Conservation (phyloP, 2,329 filamentous ascomycete species). For the Purpureocillium takamizusanense region DNA sequence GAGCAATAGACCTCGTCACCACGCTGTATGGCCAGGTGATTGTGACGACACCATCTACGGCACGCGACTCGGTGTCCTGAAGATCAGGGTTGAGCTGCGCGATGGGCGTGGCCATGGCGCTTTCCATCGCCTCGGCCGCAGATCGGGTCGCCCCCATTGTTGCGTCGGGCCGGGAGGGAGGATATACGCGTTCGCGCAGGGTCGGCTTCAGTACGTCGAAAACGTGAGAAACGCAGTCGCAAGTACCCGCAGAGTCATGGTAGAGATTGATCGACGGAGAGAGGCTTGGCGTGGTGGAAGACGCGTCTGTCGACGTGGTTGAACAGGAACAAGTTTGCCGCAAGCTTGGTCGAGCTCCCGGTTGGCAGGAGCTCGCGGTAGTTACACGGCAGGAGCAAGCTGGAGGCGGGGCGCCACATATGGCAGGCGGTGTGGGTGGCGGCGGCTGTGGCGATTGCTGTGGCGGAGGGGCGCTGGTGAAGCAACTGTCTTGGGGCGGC, state of each 20-base stretch:
- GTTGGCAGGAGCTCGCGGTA: background rate
- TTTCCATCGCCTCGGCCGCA: conserved; percentile 13
- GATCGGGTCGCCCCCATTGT: conserved; percentile 1
- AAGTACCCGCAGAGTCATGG: background rate
- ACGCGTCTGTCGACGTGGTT: no score
- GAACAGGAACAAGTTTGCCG: background rate
- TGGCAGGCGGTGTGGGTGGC: background rate
- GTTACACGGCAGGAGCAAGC: no score
- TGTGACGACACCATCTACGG: conserved; percentile 65
- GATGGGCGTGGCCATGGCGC: conserved; percentile 38
- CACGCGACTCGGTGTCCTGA: conserved; percentile 26
- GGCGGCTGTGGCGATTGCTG: no score
- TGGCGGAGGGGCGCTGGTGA: no score
- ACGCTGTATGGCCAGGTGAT: conserved; percentile 89
- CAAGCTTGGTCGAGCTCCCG: background rate
- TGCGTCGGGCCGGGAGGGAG: background rate
- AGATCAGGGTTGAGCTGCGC: conserved; percentile 44
- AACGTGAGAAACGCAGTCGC: background rate
- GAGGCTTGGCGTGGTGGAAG: no score
- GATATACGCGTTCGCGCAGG: background rate
- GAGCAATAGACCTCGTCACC: conserved; percentile 61
- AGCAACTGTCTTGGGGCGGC: no score
- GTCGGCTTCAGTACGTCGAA: background rate
- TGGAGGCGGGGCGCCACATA: background rate
- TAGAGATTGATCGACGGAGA: background rate